Percentiles rank a stretch among this genome's conserved stretches.
Conservation (phyloP, 768 basidiomycete genomes). For the Xerocomus spinulosus region DNA sequence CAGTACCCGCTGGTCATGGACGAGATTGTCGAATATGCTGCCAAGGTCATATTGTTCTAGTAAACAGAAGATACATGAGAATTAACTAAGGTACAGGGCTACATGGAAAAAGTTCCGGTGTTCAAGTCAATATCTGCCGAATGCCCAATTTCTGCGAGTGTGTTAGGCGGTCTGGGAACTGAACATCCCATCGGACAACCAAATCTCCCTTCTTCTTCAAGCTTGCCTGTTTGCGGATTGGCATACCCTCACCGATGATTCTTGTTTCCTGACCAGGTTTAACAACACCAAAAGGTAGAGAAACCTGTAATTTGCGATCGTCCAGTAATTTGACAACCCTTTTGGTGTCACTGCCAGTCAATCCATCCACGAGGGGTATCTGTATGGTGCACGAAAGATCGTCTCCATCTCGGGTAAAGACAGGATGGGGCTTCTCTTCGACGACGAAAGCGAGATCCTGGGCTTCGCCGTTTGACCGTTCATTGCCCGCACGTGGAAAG, state of each 20-base stretch:
- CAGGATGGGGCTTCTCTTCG: slow-evolving; percentile 87
- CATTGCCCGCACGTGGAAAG: slow-evolving; percentile 85
- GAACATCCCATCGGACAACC: slow-evolving; percentile 75
- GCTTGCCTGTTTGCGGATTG: slow-evolving; percentile 74
- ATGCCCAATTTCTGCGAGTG: slow-evolving; percentile 76
- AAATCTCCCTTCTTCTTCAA: slow-evolving; percentile 78
- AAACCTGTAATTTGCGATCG: slow-evolving; percentile 68
- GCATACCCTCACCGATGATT: slow-evolving; percentile 83
- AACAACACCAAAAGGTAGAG: slow-evolving; percentile 61
- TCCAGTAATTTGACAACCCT: slow-evolving; percentile 68
- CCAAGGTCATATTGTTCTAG: too few species aligned
- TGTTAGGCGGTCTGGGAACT: slow-evolving; percentile 77
- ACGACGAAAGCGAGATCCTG: slow-evolving; percentile 95
- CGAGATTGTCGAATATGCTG: too few species aligned
- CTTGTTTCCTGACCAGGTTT: slow-evolving; percentile 74
- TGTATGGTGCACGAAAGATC: slow-evolving; percentile 60
- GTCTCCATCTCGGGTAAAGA: slow-evolving; percentile 77
- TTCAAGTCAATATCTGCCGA: slow-evolving; percentile 55
- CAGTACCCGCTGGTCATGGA: too few species aligned
- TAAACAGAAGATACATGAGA: background rate
- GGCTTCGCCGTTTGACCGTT: slow-evolving; percentile 56
- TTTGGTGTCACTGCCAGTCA: slow-evolving; percentile 56
- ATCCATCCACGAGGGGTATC: slow-evolving; percentile 79
- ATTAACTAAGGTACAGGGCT: slow-evolving; percentile 8
- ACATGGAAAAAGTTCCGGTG: slow-evolving; percentile 3